Base-by-base conservation (phyloP, 106 monocot species). In the Narthecium ossifragum region DNA sequence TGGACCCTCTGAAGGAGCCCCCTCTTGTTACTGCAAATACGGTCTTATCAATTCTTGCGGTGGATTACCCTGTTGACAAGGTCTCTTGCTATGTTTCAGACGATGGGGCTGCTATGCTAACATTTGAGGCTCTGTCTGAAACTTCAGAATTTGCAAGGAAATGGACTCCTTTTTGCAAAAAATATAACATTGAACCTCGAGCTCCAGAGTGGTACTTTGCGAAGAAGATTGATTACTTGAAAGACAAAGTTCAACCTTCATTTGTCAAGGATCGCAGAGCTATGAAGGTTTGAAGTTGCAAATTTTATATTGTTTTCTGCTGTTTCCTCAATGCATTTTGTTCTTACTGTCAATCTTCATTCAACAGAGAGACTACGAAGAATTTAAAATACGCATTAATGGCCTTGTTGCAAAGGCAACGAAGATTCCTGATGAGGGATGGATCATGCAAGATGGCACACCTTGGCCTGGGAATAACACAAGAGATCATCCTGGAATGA, bases 391-490 rank as follows among this genome's bases (percentile, higher is more conserved):
- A 55, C 51, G 77, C 13, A 32, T 77, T 27, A 77, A 77, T 40
- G 70, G 56, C n/a, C 60, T 77, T 7, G 70, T 77, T 65, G 70
- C 77, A 14, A 66, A 66, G 47, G 70, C 77, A 3, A 59, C 54
- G 26, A 77, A 77, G 39, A 48, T 71, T 59, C 77, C 77, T 28
- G 65, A 66, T 50, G 77, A 72, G 34, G 77, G 77, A 6, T 78
- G 77, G 77, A 45, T 61, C 60, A 71, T 78, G 77, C 77, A 71
- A 57, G 66, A 78, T 57, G 77, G 77, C 22, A 72, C 71, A 32
- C 77, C 77, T 51, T 78, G 71, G 77, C 77, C 77, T 40, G 77
- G 77, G 51, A 78, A 78, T 46, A 63, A 76, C 46, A 64, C 70
- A 1, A 50, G 62, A 46, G 70, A 76, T 53, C 76, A 76, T 55